Percentiles rank a stretch among this genome's conserved stretches.
These are phyloP conservation scores for Morella rubra DNA, from an alignment of 306 rosid species.

Conservation along the genomic window DNA sequence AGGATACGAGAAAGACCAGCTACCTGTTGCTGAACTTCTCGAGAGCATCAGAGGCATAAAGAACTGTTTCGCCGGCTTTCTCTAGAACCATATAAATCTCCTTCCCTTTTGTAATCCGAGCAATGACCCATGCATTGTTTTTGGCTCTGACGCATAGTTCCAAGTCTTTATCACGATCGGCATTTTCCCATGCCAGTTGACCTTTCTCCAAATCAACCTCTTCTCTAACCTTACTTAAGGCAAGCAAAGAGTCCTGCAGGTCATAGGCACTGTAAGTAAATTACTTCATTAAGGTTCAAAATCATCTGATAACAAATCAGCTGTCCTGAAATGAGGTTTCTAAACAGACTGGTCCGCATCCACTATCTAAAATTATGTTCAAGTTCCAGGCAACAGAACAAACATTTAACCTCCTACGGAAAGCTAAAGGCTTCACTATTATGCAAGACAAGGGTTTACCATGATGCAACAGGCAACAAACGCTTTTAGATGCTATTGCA, in stretches of 20 bases:
- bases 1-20: conserved; percentile 12
- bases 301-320: neutral
- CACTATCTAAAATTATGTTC: conserved; percentile 5
- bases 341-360: neutral
- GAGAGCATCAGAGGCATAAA: conserved; percentile 90
- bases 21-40: conserved; percentile 97
- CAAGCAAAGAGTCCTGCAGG: conserved; percentile 83
- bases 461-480: neutral
- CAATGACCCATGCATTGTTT: conserved; percentile 93
- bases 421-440: conserved; percentile 17
- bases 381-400: conserved; percentile 12
- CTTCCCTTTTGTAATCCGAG: conserved; percentile 81
- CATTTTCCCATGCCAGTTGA: conserved; percentile 48
- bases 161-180: conserved; percentile 65
- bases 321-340: conserved; percentile 20
- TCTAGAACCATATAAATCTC: conserved; percentile 94
- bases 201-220: conserved; percentile 88
- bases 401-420: conserved; percentile 20
- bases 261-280: conserved; percentile 22
- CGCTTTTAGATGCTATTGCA: neutral
- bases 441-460: neutral
- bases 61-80: conserved; percentile 87
- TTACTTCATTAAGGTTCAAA: neutral
- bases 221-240: conserved; percentile 81
- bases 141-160: conserved; percentile 84